Base-by-base conservation (phyloP, 768 basidiomycete species). In the Albatrellus ellisii region DNA sequence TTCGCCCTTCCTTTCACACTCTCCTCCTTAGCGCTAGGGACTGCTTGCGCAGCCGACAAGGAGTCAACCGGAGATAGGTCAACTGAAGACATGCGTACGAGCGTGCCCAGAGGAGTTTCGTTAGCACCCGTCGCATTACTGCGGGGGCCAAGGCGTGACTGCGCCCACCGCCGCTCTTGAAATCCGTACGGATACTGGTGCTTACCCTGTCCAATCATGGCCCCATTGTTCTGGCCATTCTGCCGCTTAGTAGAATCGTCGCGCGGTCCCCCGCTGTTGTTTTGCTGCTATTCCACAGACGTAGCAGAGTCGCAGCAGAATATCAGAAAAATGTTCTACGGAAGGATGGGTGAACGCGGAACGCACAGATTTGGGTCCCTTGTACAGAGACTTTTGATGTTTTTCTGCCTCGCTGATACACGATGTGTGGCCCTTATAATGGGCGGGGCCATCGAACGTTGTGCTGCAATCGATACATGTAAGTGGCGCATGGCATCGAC, bases 401-500 rank as follows among this genome's bases (percentile, higher is more conserved):
- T 94, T 95, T 60, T 95, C 86, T 2, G 86, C 91, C 61, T 95
- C 91, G 46, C 72, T 77, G 33, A 95, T 77, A 58, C 91, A 95
- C 24, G 73, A 66, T 8, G 83, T 91, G 56, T 95, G 85, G 0
- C 62, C 64, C 60, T 87, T 89, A 67, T 77, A 94, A 46, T 89
- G 76, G 7, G 67, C 66, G 2, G 86, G 84, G 6, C 71, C 69
- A 20, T 73, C 63, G 62, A 94, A 95, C 0, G 84, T 82, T 38
- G 69, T 81, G n/a, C 77, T 80, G 60, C 90, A 95, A 56, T 95
- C 90, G 55, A 89, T 75, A 56, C 85, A 87, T 53, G 83, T 83
- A 51, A 86, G 83, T 6, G 79, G 73, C 2, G 72, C 52, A 42
- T 76, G 64, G 53, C 84, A 89, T 34, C 69, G 63, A 22, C 53